phyloP scores from a whole-genome alignment of 176 grass and related monocot genomes.

The Zizania latifolia region DNA sequence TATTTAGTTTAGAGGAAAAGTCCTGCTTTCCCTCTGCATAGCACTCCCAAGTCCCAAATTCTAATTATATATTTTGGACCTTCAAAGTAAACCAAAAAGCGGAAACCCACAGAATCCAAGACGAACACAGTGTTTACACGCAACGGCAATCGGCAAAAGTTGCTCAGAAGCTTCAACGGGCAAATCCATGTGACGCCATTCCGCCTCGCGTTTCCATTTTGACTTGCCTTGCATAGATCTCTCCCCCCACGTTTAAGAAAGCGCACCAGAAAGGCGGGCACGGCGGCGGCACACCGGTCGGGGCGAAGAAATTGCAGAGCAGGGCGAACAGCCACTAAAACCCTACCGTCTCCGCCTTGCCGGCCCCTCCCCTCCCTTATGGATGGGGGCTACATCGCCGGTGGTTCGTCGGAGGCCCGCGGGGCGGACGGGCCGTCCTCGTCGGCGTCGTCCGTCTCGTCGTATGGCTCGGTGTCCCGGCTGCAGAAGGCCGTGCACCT shows the following conservation, averaged over 20 bases:
- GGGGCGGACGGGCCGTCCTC: constrained; percentile 1
- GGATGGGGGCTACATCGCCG: constrained; percentile 26
- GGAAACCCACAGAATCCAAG: too few species aligned
- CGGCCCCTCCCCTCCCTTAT: neutral
- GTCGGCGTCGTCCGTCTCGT: constrained; percentile 18
- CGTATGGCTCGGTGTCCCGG: constrained; percentile 9
- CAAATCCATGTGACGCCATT: neutral
- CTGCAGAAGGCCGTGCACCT: constrained; percentile 32
- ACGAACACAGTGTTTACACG: too few species aligned
- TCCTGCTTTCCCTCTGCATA: too few species aligned
- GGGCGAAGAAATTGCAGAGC: neutral
- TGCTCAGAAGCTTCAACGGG: constrained; percentile 18
- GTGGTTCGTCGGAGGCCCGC: constrained; percentile 10
- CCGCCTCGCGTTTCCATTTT: constrained; percentile 2
- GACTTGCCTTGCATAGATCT: neutral
- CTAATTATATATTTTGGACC: too few species aligned
- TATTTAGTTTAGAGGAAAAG: too few species aligned
- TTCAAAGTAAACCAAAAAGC: too few species aligned
- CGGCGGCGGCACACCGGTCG: neutral
- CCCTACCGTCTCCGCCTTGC: constrained; percentile 4
- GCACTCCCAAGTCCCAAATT: too few species aligned
- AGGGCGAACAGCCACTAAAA: neutral
- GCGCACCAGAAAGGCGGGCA: neutral
- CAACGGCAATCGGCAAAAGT: neutral
- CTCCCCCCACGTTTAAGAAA: neutral